A percentile compares a stretch with the other conserved stretches of the same genome.
These are phyloP conservation scores for Diaporthe capsici DNA, from an alignment of 2,329 filamentous ascomycete species.

Conservation along the genomic window DNA sequence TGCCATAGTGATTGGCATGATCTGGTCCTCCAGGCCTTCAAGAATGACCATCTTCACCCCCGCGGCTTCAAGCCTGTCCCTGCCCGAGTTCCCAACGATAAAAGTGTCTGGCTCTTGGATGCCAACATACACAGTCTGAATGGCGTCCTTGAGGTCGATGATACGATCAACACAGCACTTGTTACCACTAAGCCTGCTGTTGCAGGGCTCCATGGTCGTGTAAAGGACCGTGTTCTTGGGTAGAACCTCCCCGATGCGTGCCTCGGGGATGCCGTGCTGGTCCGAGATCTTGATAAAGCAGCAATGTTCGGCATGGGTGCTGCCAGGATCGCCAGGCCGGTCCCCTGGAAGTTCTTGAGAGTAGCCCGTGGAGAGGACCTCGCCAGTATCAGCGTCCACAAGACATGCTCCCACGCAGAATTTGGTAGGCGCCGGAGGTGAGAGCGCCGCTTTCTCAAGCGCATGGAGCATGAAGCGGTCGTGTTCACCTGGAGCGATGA, in stretches of 20 bases:
- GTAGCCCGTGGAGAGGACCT: constrained; percentile 59
- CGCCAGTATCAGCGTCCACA: constrained; percentile 52
- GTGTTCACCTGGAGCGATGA: constrained; percentile 50
- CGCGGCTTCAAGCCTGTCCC: constrained; percentile 31
- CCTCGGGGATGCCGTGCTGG: constrained; percentile 52
- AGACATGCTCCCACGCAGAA: constrained; percentile 60
- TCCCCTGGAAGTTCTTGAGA: constrained; percentile 56
- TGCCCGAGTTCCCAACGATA: constrained; percentile 17
- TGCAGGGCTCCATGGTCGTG: constrained; percentile 63
- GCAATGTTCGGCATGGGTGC: constrained; percentile 59
- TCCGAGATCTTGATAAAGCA: constrained; percentile 61
- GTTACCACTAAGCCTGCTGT: constrained; percentile 56
- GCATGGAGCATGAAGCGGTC: constrained; percentile 56
- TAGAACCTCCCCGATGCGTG: constrained; percentile 53
- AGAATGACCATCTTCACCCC: constrained; percentile 27
- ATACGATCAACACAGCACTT: constrained; percentile 55
- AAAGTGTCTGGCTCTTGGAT: constrained; percentile 52
- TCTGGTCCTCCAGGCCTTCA: constrained; percentile 24
- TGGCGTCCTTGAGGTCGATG: constrained; percentile 49
- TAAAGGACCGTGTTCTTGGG: constrained; percentile 57
- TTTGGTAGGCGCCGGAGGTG: constrained; percentile 54
- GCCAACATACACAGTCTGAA: constrained; percentile 56
- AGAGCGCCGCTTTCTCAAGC: constrained; percentile 52
- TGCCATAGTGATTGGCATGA: constrained; percentile 30
- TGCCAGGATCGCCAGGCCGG: constrained; percentile 54